Base-by-base conservation (phyloP, 164 flowering plant species). In the Tetracentron sinense region DNA sequence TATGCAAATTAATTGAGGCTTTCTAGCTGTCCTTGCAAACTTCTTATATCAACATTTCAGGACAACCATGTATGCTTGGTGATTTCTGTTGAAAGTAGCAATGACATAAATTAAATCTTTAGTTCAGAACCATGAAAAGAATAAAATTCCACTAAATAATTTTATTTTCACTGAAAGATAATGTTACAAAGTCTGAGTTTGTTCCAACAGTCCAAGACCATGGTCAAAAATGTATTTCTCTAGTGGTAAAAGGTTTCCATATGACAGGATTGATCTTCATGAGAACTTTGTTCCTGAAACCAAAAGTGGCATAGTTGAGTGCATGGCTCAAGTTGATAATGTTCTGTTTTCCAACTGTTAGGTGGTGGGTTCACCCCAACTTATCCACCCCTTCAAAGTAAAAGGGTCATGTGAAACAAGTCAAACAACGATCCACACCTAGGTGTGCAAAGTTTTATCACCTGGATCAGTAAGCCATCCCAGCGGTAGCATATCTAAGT, bases 401-500 rank as follows among this genome's bases (percentile, higher is more conserved):
- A 46, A 49, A 31, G 17, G 22, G 28, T 17, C 1, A 29, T 20
- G 15, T 28, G 15, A 16, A 23, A 48, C 53, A 49, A 48, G 22
- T n/a, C 14, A 49, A 22, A 49, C 20, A 49, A 49, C 20, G 38
- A 16, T 15, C 16, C 16, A 25, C 1, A n/a, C 38, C 31, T 52
- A 10, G 25, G 22, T 33, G 6, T 20, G 21, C 27, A 16, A 17
- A 6, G 10, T 17, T 19, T 51, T 47, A 53, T 60, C 58, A 88
- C 96, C 97, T 69, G 79, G 82, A 76, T 86, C 89, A 22, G 92
- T 89, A 21, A 94, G 91, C 90, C 85, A 80, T 51, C 97, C 98
- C 50, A 94, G 69, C 30, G 97, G 98, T 16, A 94, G 83, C 98
- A 93, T 94, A 73, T 91, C 97, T 27, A 86, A 72, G 73, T 94